phyloP scores from a whole-genome alignment of 1,284 basidiomycete species.

The Puccinia triticina region DNA sequence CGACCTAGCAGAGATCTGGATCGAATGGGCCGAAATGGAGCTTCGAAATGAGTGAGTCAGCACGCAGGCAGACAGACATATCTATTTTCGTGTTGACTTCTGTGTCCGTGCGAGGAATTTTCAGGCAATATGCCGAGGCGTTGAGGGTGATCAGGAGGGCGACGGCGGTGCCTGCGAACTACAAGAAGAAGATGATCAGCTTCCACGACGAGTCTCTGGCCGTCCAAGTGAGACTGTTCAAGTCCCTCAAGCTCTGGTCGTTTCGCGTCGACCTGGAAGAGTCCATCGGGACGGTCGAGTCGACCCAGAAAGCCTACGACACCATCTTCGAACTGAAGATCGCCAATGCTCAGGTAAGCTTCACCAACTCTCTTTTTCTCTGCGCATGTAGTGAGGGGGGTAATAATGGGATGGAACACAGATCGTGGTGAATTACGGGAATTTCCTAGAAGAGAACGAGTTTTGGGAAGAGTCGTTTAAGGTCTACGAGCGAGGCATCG shows the following conservation, averaged over 20 bases:
- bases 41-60: conserved; percentile 81
- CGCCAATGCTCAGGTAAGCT: conserved; percentile 80
- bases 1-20: conserved; percentile 97
- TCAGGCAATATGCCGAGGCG: conserved; percentile 91
- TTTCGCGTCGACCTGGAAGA: conserved; percentile 98
- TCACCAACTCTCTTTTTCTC: conserved; percentile 5
- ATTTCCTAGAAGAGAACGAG: conserved; percentile 94
- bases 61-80: too few relatives aligned
- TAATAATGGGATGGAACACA: conserved; percentile 53
- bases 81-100: too few relatives aligned
- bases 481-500: conserved; percentile 96
- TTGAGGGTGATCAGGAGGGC: conserved; percentile 95
- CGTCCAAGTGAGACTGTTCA: conserved; percentile 88
- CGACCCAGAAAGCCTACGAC: conserved; percentile 90
- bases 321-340: conserved; percentile 96
- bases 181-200: conserved; percentile 78
- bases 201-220: conserved; percentile 91
- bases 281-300: conserved; percentile 89
- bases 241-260: conserved; percentile 97
- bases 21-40: conserved; percentile 99
- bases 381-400: not conserved
- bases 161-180: conserved; percentile 72
- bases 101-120: not conserved
- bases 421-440: conserved; percentile 94
- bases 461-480: conserved; percentile 99